These are phyloP conservation scores for Lecanosticta acicola DNA, from an alignment of 2,329 filamentous ascomycete species.

Conservation along the genomic window DNA sequence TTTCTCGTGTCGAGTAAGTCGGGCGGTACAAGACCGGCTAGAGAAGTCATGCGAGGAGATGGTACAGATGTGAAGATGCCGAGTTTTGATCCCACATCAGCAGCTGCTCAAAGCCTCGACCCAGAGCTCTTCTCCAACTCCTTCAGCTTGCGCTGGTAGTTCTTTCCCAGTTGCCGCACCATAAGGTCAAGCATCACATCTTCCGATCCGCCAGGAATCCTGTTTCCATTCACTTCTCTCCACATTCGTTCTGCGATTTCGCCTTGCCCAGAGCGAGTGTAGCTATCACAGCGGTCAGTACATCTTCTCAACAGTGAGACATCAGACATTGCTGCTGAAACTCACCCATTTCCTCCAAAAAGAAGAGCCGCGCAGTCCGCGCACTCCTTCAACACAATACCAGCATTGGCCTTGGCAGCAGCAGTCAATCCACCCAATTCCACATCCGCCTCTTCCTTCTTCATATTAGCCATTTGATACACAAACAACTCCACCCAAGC, in stretches of 20 bases:
- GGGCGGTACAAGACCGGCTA: too few species aligned
- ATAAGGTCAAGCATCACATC: conserved; percentile 68
- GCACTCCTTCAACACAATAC: conserved; percentile 66
- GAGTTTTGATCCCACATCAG: too few species aligned
- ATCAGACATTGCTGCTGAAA: conserved; percentile 36
- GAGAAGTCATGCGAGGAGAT: too few species aligned
- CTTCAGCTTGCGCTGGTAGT: conserved; percentile 56
- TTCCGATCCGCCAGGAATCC: conserved; percentile 56
- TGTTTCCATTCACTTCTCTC: conserved; percentile 23
- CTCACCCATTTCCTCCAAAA: conserved; percentile 67
- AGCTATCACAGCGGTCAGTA: conserved; percentile 55
- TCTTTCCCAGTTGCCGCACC: conserved; percentile 64
- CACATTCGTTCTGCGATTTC: conserved; percentile 63
- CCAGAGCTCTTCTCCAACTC: conserved; percentile 39
- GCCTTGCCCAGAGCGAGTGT: conserved; percentile 58
- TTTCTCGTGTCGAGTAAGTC: too few species aligned
- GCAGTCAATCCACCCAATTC: conserved; percentile 68
- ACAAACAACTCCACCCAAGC: conserved; percentile 68
- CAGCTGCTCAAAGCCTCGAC: conserved; percentile 6
- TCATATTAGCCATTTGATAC: conserved; percentile 60
- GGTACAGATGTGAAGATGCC: too few species aligned
- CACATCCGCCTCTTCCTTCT: conserved; percentile 53
- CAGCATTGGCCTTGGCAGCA: conserved; percentile 65
- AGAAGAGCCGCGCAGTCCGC: conserved; percentile 63
- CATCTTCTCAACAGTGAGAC: background rate